These are phyloP conservation scores for Glycine latifolia DNA, from an alignment of 306 rosid species.

Conservation along the genomic window DNA sequence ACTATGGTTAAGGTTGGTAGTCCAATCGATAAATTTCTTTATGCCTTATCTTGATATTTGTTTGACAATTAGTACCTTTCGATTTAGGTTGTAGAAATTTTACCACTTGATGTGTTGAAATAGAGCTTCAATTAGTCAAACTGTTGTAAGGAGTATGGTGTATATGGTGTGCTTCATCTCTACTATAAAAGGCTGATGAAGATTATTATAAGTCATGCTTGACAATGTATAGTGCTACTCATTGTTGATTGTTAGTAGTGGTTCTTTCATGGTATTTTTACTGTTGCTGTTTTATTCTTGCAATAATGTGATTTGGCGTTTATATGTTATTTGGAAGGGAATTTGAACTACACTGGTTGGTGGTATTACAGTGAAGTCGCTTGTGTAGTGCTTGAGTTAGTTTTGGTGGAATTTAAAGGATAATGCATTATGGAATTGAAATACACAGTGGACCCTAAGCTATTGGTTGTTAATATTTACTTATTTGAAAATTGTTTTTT, in stretches of 20 bases:
- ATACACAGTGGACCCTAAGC: neutral
- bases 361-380: slow-evolving; percentile 13
- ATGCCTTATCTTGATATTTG: slow-evolving; percentile 9
- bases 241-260: slow-evolving; percentile 7
- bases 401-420: slow-evolving; percentile 18
- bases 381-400: neutral
- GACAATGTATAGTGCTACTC: neutral
- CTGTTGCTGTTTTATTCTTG: neutral
- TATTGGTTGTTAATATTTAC: slow-evolving; percentile 4
- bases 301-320: slow-evolving; percentile 2
- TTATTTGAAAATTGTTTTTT: neutral
- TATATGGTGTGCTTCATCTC: neutral
- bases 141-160: no score
- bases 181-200: neutral
- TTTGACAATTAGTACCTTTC: neutral
- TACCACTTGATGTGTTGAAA: neutral
- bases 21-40: slow-evolving; percentile 27
- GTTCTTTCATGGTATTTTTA: neutral
- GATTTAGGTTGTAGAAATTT: neutral
- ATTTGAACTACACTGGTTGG: slow-evolving; percentile 8
- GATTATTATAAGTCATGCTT: slow-evolving; percentile 4
- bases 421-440: slow-evolving; percentile 3
- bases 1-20: slow-evolving; percentile 95
- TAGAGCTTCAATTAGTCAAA: neutral
- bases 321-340: slow-evolving; percentile 26